Percentiles rank a stretch among this genome's conserved stretches.
phyloP scores from a whole-genome alignment of 441 rosid genomes.

The Populus hybrid region DNA sequence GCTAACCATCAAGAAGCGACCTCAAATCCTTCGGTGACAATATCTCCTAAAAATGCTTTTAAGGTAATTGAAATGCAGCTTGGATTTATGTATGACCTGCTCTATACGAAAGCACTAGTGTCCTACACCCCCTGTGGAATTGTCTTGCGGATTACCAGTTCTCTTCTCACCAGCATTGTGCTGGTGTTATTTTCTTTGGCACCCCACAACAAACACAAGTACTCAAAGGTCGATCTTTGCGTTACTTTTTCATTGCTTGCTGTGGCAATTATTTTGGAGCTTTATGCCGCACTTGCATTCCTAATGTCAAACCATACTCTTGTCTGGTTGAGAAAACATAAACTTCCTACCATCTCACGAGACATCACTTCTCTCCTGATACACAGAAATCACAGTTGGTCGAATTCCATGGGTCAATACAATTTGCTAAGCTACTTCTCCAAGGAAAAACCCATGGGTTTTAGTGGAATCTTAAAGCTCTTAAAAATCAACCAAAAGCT shows the following conservation, averaged over 20 bases:
- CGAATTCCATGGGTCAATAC: conserved; percentile 28
- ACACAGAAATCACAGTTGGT: conserved; percentile 22
- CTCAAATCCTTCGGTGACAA: no score
- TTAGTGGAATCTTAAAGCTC: background rate
- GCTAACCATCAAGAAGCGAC: no score
- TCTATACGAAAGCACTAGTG: conserved; percentile 43
- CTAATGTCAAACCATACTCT: conserved; percentile 36
- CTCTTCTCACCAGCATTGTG: background rate
- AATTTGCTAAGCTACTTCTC: conserved; percentile 29
- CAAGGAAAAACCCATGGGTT: background rate
- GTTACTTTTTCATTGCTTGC: conserved; percentile 37
- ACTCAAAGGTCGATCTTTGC: conserved; percentile 18
- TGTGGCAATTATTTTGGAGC: conserved; percentile 37
- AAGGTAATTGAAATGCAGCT: conserved; percentile 45
- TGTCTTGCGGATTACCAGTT: background rate
- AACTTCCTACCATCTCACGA: background rate
- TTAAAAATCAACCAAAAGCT: background rate
- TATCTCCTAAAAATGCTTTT: conserved; percentile 19
- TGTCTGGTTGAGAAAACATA: conserved; percentile 9
- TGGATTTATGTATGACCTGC: conserved; percentile 9
- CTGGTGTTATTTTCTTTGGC: background rate
- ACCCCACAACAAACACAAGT: background rate
- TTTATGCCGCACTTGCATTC: conserved; percentile 26
- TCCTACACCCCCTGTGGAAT: conserved; percentile 13
- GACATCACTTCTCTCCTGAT: background rate